Evolutionary conservation across 495 filamentous ascomycete genomes (phyloP).

Genomic region (Aspergillus hancockii): DNA sequence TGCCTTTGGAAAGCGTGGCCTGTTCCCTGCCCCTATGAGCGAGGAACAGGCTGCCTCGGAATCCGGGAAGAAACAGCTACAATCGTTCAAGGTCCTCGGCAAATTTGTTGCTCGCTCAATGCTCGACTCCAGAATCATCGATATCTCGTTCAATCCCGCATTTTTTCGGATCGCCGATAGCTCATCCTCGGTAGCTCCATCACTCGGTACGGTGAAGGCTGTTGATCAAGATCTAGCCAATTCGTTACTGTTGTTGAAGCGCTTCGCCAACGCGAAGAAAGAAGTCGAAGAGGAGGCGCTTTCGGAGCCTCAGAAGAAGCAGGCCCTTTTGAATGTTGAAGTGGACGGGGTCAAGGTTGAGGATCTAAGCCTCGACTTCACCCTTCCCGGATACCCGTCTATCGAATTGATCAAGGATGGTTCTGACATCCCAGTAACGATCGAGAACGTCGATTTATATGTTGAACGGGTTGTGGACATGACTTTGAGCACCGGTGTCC

Average conservation of each 20-base stretch:
- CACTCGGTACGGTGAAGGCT: constrained; percentile 85
- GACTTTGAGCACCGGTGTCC: constrained; percentile 85
- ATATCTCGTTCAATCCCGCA: constrained; percentile 95
- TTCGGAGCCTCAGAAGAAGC: constrained; percentile 65
- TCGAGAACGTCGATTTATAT: constrained; percentile 86
- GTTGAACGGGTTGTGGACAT: constrained; percentile 88
- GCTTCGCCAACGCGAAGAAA: constrained; percentile 81
- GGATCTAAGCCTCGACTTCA: constrained; percentile 90
- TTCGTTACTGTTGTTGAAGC: constrained; percentile 85
- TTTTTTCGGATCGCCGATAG: constrained; percentile 94
- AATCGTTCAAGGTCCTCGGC: constrained; percentile 90
- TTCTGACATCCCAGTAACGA: constrained; percentile 70
- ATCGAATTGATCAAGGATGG: constrained; percentile 84
- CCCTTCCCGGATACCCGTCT: constrained; percentile 84
- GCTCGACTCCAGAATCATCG: constrained; percentile 97
- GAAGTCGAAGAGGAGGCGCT: constrained; percentile 68
- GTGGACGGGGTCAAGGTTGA: constrained; percentile 78
- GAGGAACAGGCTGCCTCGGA: constrained; percentile 71
- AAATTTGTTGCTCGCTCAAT: constrained; percentile 98
- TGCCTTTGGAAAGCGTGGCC: constrained; percentile 79
- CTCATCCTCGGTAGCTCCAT: constrained; percentile 72
- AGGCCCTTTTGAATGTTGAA: constrained; percentile 64
- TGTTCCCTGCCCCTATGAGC: constrained; percentile 94
- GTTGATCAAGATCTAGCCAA: constrained; percentile 86
- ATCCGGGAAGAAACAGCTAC: constrained; percentile 77